Evolutionary conservation across 257 asterid genomes (phyloP).

Genomic region (Fraxinus americana): DNA sequence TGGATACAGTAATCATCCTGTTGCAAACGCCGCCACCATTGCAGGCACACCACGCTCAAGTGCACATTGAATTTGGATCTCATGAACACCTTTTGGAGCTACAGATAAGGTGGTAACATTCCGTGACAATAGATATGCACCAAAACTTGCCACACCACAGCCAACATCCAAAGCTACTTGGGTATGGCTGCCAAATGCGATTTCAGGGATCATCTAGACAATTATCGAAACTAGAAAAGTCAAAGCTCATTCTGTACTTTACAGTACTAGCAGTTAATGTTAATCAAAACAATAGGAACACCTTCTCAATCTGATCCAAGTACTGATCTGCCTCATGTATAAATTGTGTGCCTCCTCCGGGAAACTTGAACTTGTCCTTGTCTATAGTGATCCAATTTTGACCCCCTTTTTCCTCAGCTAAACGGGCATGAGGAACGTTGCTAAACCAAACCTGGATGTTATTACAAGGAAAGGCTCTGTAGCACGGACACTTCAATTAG

Average conservation of each 20-base stretch:
- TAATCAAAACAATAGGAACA: constrained; percentile 23
- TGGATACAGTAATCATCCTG: constrained; percentile 75
- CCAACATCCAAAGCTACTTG: constrained; percentile 90
- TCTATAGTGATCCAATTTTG: constrained; percentile 83
- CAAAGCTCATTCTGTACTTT: neutral
- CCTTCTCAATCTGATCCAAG: constrained; percentile 90
- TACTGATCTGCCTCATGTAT: constrained; percentile 92
- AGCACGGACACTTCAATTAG: no score
- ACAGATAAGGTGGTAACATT: constrained; percentile 77
- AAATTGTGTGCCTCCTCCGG: constrained; percentile 98
- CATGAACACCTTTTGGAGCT: constrained; percentile 97
- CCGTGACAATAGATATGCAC: constrained; percentile 81
- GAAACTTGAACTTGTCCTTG: constrained; percentile 91
- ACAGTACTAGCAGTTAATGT: neutral
- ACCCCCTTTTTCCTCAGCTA: constrained; percentile 95
- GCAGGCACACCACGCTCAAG: constrained; percentile 99
- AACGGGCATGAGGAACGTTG: constrained; percentile 93
- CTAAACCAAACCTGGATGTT: constrained; percentile 83
- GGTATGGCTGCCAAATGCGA: constrained; percentile 78
- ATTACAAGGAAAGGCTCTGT: neutral
- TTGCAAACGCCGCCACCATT: constrained; percentile 90
- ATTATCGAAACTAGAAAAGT: constrained; percentile 3
- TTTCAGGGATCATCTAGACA: constrained; percentile 81
- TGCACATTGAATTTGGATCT: constrained; percentile 95
- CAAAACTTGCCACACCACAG: constrained; percentile 97